Evolutionary conservation across 1,139 yeast species (phyloP).

Genomic region (Pichia sp.): DNA sequence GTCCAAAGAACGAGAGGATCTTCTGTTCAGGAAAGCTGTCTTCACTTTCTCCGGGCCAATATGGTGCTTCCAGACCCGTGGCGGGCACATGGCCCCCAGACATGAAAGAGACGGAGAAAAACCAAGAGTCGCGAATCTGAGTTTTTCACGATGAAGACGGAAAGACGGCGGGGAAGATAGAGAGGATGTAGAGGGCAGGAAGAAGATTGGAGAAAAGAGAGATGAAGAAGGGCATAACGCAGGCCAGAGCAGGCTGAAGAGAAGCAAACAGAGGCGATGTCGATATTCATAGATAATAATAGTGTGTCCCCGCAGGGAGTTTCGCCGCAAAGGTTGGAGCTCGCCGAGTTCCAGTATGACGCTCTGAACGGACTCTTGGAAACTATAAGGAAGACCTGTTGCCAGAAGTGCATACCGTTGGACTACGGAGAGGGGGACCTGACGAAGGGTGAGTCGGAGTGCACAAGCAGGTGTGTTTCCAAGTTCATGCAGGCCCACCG

Average conservation of each 20-base stretch:
- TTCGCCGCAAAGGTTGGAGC: slow-evolving; percentile 60
- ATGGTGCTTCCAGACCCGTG: too few species aligned
- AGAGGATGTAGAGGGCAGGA: background rate
- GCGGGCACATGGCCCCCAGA: background rate
- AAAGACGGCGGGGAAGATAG: background rate
- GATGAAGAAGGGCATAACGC: background rate
- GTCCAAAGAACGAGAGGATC: too few species aligned
- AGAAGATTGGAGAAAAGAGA: background rate
- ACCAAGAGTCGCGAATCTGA: background rate
- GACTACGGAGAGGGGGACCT: slow-evolving; percentile 77
- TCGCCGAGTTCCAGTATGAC: slow-evolving; percentile 73
- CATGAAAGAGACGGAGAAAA: background rate
- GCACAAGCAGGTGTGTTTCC: slow-evolving; percentile 74
- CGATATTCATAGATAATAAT: slow-evolving; percentile 52
- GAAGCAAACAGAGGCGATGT: slow-evolving; percentile 40
- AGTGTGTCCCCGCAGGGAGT: slow-evolving; percentile 40
- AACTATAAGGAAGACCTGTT: slow-evolving; percentile 26
- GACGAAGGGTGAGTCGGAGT: slow-evolving; percentile 69
- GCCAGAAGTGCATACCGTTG: slow-evolving; percentile 65
- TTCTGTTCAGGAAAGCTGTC: too few species aligned
- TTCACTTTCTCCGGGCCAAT: too few species aligned
- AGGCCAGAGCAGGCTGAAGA: background rate
- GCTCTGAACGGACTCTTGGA: slow-evolving; percentile 61
- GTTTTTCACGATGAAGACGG: background rate
- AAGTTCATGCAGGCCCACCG: slow-evolving; percentile 67